phyloP scores from a whole-genome alignment of 2,329 filamentous ascomycete species.

The Ustulina deusta region DNA sequence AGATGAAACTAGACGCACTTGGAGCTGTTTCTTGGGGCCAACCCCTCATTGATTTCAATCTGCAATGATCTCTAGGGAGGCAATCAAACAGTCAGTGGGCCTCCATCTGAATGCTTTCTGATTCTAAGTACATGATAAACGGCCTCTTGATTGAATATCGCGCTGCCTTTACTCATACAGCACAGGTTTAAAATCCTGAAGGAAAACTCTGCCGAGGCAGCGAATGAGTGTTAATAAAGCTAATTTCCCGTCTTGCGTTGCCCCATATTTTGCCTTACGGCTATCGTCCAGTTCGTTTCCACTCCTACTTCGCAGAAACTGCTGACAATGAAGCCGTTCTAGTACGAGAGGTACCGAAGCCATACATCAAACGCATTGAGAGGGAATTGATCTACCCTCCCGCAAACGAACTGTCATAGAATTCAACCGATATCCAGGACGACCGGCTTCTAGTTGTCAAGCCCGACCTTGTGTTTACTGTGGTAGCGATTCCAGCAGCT shows the following conservation, averaged over 20 bases:
- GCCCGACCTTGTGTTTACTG: neutral
- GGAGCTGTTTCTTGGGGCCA: conserved; percentile 11
- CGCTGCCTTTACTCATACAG: conserved; percentile 40
- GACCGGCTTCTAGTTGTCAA: neutral
- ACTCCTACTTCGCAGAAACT: conserved; percentile 11
- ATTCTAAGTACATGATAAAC: conserved; percentile 33
- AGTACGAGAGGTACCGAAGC: conserved; percentile 14
- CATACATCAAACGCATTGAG: conserved; percentile 21
- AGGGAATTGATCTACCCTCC: neutral
- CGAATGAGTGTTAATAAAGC: conserved; percentile 42
- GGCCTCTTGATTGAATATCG: conserved; percentile 20
- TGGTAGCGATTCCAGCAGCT: conserved; percentile 7
- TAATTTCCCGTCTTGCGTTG: conserved; percentile 29
- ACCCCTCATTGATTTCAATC: conserved; percentile 24
- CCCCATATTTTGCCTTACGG: conserved; percentile 7
- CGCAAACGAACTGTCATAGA: conserved; percentile 7
- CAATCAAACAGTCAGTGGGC: conserved; percentile 4
- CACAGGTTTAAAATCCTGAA: conserved; percentile 43
- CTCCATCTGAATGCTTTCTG: conserved; percentile 10
- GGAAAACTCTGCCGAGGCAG: conserved; percentile 34
- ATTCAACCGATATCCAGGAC: neutral
- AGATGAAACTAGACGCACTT: conserved; percentile 4
- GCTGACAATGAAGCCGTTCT: conserved; percentile 13
- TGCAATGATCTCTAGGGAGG: conserved; percentile 20
- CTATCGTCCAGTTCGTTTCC: conserved; percentile 10